These are phyloP conservation scores for Pichia inconspicua DNA, from an alignment of 1,139 yeast genomes.

Conservation along the genomic window DNA sequence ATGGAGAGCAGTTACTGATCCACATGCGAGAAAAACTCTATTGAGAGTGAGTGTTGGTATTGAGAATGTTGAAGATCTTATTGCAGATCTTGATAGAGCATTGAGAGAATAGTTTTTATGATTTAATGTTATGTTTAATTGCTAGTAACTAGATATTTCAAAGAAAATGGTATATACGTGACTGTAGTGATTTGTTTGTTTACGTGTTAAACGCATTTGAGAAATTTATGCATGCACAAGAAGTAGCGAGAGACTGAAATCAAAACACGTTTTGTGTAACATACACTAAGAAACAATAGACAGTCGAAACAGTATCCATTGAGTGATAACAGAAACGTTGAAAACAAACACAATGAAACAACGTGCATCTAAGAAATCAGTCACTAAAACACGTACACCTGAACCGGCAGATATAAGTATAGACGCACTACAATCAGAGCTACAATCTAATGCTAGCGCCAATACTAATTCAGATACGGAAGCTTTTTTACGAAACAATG, in stretches of 20 bases:
- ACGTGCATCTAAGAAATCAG: not conserved
- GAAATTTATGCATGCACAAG: not conserved
- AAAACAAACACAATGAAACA: not conserved
- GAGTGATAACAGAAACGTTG: no score
- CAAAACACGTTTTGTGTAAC: no score
- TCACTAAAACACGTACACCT: not conserved
- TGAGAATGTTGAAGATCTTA: constrained; percentile 63
- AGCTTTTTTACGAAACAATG: constrained; percentile 2
- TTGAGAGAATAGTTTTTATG: constrained; percentile 19
- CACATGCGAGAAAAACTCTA: constrained; percentile 43
- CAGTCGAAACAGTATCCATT: no score
- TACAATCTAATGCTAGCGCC: not conserved
- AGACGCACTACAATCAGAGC: not conserved
- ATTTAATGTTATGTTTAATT: no score
- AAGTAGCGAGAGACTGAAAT: not conserved
- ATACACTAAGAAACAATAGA: no score
- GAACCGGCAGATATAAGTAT: not conserved
- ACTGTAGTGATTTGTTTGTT: no score
- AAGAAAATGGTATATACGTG: no score
- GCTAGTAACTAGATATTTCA: no score
- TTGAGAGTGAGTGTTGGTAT: constrained; percentile 74
- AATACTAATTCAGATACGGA: not conserved
- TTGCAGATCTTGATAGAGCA: constrained; percentile 51
- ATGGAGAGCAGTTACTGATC: constrained; percentile 79
- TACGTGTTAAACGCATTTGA: no score